Base-by-base conservation (phyloP, 2,329 filamentous ascomycete species). In the Penicillium sp. region DNA sequence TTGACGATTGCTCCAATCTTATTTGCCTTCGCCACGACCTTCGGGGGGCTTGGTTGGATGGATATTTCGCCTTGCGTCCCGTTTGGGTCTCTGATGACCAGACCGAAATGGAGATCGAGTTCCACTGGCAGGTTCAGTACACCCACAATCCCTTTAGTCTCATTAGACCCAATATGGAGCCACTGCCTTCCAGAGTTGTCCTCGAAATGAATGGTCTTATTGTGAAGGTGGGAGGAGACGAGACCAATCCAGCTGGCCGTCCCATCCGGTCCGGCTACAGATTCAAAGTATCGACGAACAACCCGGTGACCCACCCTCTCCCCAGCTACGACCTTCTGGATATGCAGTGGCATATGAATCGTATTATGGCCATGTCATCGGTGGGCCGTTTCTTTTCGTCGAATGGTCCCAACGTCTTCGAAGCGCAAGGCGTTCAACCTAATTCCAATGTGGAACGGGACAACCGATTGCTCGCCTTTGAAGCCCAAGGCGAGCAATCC, bases 301-400 rank as follows among this genome's bases (percentile, higher is more conserved):
- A 54, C 40, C 49, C 48, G 10, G 3, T 13, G 10, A 12, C 12
- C 10, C 40, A 29, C 3, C 51, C 51, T 5, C 43, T 56, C 9
- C 51, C 53, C 10, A 51, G 37, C 33, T 54, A 45, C 9, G 47
- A 53, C 29, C 28, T 56, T 35, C 25, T 56, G 8, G 52, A 54
- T 13, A 52, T 56, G 52, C 48, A 54, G 19, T 56, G 54, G 54
- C 30, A 56, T 35, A 38, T 56, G 13, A 46, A 18, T 10, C 51
- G 51, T 27, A 35, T 54, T 16, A 28, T 49, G 8, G 22, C 43
- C 35, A 38, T 51, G 16, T 52, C 40, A 10, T 39, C 34, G 2
- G 43, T 28, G 7, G 19, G 19, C 13, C 36, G 5, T n/a, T n/a
- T n/a, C n/a, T n/a, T n/a, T n/a, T n/a, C n/a, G n/a, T n/a, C n/a